Percentiles rank a stretch among this genome's conserved stretches.
These are phyloP conservation scores for Waitea zeae DNA, from an alignment of 1,284 basidiomycete species.

Conservation along the genomic window DNA sequence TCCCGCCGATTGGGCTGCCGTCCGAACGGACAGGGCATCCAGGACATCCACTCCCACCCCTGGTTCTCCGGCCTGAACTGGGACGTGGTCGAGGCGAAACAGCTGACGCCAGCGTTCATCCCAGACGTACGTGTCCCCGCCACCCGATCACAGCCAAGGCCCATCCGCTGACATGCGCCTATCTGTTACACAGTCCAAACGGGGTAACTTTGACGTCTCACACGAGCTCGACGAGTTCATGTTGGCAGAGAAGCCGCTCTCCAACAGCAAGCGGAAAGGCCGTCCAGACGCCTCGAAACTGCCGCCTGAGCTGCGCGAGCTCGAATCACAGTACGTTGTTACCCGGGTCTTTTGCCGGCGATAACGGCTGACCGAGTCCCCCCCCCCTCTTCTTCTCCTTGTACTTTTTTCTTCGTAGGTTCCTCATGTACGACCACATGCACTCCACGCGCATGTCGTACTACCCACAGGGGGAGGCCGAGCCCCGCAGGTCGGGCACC, in stretches of 20 bases:
- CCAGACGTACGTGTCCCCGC: slow-evolving; percentile 55
- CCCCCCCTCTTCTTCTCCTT: neutral
- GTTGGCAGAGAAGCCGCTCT: slow-evolving; percentile 92
- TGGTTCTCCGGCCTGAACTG: slow-evolving; percentile 82
- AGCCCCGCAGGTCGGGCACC: slow-evolving; percentile 24
- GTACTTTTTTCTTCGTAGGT: slow-evolving; percentile 21
- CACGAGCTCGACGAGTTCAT: slow-evolving; percentile 95
- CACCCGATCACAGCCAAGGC: neutral
- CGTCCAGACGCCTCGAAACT: slow-evolving; percentile 74
- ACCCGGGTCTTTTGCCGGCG: too few relatives aligned
- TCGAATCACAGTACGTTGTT: slow-evolving; percentile 78
- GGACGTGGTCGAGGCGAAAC: slow-evolving; percentile 61
- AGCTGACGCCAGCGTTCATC: slow-evolving; percentile 70
- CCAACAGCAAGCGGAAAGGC: slow-evolving; percentile 78
- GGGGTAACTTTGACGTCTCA: slow-evolving; percentile 93
- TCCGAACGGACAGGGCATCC: slow-evolving; percentile 44
- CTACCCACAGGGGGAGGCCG: slow-evolving; percentile 63
- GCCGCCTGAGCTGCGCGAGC: slow-evolving; percentile 77
- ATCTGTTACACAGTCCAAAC: slow-evolving; percentile 61
- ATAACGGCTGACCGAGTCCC: too few relatives aligned
- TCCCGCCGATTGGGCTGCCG: slow-evolving; percentile 71
- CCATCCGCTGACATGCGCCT: slow-evolving; percentile 1
- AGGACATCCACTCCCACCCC: slow-evolving; percentile 66
- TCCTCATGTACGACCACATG: slow-evolving; percentile 63
- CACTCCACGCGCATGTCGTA: slow-evolving; percentile 51